Base-by-base conservation (phyloP, 2,329 filamentous ascomycete genomes). In the Decorospora gaudefroyi region DNA sequence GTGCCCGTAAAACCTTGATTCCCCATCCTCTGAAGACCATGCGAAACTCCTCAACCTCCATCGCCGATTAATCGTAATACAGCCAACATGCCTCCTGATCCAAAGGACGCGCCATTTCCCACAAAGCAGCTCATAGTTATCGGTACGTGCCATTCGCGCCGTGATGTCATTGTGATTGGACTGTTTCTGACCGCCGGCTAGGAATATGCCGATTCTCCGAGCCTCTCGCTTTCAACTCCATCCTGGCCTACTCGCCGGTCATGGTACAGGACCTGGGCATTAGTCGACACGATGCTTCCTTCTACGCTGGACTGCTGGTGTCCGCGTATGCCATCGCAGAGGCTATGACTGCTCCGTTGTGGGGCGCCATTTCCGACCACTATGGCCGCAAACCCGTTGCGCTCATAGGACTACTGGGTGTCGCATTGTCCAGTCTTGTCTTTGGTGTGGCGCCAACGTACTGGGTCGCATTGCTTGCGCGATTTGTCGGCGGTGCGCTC, bases 151-250 rank as follows among this genome's bases (percentile, higher is more conserved):
- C 18, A 26, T 33, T 27, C 22, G 17, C 11, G 18, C 37, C 9
- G 38, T 54, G 45, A 57, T 54, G 51, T 56, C 53, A 55, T 49
- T 6, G 28, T 44, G 43, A 57, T 48, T 49, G 41, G 38, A 28
- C 26, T 28, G 29, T 34, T 51, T 36, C 61, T 65, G 42, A 63
- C 54, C 35, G 19, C 42, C 45, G 43, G 33, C 29, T 60, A 95
- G 90, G 90, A 68, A 90, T 96, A 76, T 91, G 95, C 65, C 89
- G 91, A 62, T 82, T 96, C 55, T 90, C 90, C 42, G 91, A 96
- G 73, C 91, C 91, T 19, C 90, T 96, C 62, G 91, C 91, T 30
- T 82, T 96, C 62, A 96, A 91, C 10, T 95, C 89, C 67, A 95
- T 96, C 73, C 95, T 95, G 62, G 91, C 91, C 21, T 96, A 96